Conservation (phyloP, 371 early-diverging fungal genomes). For the Mucor lusitanicus region DNA sequence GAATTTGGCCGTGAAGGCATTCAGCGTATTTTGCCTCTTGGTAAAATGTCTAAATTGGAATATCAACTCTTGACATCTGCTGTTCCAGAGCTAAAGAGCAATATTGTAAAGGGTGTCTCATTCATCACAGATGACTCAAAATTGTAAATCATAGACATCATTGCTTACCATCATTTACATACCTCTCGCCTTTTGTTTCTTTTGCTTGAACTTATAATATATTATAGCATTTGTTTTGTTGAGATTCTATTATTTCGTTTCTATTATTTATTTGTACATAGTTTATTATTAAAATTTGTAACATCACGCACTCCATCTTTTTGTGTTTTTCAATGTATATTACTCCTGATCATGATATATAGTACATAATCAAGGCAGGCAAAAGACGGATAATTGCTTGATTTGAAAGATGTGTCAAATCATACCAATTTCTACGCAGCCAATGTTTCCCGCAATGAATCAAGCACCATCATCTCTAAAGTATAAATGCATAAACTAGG, state of each 20-base stretch:
- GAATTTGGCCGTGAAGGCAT: constrained; percentile 83
- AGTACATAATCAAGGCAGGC: too few relatives aligned
- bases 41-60: constrained; percentile 68
- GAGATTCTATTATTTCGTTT: not conserved
- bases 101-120: constrained; percentile 65
- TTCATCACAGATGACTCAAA: constrained; percentile 49
- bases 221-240: not conserved
- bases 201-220: not conserved
- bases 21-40: constrained; percentile 66
- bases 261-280: not conserved
- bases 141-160: constrained; percentile 13
- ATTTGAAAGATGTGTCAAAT: too few relatives aligned
- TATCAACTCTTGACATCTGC: constrained; percentile 59
- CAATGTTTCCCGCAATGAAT: too few relatives aligned
- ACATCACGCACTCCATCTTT: not conserved
- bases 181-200: not conserved
- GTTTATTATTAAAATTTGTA: not conserved
- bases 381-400: too few relatives aligned
- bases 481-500: too few relatives aligned
- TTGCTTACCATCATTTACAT: not conserved
- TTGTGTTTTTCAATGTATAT: not conserved
- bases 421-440: too few relatives aligned
- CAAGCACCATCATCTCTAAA: too few relatives aligned
- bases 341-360: too few relatives aligned
- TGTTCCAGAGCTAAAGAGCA: constrained; percentile 74